phyloP scores from a whole-genome alignment of 129 eudicot species.

The Oenanthe sinensis region DNA sequence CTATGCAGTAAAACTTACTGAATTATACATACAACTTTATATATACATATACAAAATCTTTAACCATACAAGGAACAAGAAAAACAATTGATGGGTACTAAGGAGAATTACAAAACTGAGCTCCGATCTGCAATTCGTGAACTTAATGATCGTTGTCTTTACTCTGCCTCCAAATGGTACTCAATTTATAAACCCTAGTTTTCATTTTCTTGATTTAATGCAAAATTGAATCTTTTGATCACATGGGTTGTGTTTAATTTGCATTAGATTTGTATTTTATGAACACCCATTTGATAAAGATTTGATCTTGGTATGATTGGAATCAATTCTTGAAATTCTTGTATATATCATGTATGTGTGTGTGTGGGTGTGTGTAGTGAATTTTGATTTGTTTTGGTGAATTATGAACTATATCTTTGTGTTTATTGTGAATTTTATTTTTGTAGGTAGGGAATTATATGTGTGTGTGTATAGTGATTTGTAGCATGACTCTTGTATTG shows the following conservation, averaged over 20 bases:
- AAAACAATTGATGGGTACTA: constrained; percentile 34
- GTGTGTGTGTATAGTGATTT: neutral
- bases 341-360: neutral
- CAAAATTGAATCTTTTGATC: constrained; percentile 3
- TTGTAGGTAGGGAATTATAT: neutral
- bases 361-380: neutral
- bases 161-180: constrained; percentile 88
- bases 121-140: constrained; percentile 86
- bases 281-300: neutral
- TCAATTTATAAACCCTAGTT: constrained; percentile 9
- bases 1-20: neutral
- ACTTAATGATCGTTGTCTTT: constrained; percentile 80
- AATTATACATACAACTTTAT: neutral
- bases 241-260: neutral
- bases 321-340: too few relatives aligned
- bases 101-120: constrained; percentile 75
- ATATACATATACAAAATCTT: neutral
- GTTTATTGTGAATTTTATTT: neutral
- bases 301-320: neutral
- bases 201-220: neutral
- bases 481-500: neutral
- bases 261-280: neutral
- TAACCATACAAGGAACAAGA: neutral
- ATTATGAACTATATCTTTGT: neutral
- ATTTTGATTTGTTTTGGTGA: neutral